Evolutionary conservation across 1,139 yeast genomes (phyloP).

Genomic region (Candida sp.): DNA sequence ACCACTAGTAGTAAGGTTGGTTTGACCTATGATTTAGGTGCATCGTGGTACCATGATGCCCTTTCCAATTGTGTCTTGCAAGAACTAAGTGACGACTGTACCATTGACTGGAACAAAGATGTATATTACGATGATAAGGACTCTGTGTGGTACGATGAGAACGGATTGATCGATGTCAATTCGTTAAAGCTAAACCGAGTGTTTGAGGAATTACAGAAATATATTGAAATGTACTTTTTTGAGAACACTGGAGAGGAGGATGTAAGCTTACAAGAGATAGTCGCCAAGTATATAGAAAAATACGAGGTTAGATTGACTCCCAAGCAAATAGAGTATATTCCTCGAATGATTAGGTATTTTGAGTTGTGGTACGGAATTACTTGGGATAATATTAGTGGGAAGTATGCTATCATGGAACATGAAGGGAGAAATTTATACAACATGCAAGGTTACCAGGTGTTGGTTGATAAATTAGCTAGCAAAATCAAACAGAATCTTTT

Average conservation of each 20-base stretch:
- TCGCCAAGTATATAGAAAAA: constrained; percentile 42
- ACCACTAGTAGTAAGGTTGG: constrained; percentile 28
- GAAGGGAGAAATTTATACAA: constrained; percentile 75
- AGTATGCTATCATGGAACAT: constrained; percentile 61
- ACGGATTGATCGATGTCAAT: constrained; percentile 24
- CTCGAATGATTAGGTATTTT: constrained; percentile 49
- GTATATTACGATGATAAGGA: constrained; percentile 53
- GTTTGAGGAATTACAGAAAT: constrained; percentile 57
- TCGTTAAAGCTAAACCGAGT: constrained; percentile 33
- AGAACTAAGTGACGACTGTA: constrained; percentile 21
- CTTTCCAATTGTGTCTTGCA: constrained; percentile 53
- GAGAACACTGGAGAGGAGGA: constrained; percentile 44
- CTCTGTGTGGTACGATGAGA: constrained; percentile 39
- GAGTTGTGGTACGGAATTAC: constrained; percentile 82
- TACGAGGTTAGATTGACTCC: constrained; percentile 46
- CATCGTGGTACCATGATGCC: constrained; percentile 89
- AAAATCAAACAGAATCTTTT: constrained; percentile 33
- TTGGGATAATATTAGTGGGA: constrained; percentile 65
- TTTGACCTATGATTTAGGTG: constrained; percentile 67
- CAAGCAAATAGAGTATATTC: constrained; percentile 49
- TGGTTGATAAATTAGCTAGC: constrained; percentile 43
- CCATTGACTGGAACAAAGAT: constrained; percentile 19
- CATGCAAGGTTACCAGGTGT: constrained; percentile 51
- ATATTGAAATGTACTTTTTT: constrained; percentile 51
- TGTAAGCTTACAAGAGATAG: constrained; percentile 46